Evolutionary conservation across 441 rosid species (phyloP).

Genomic region (Brassica hybrid): DNA sequence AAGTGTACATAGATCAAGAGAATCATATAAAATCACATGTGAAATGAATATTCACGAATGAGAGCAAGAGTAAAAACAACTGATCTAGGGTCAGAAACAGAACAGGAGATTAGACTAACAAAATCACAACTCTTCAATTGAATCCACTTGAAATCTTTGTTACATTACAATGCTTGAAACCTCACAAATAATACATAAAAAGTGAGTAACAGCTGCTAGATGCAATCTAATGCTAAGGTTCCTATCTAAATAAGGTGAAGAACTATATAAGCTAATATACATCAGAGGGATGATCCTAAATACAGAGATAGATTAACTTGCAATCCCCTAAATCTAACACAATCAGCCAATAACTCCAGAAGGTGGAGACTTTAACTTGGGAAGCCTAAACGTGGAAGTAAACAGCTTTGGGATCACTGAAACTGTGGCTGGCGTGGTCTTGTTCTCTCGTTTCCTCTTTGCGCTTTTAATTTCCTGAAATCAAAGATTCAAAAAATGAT

Average conservation of each 20-base stretch:
- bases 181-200: slow-evolving; percentile 20
- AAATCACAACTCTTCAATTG: slow-evolving; percentile 2
- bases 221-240: slow-evolving; percentile 6
- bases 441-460: slow-evolving; percentile 65
- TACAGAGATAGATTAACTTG: slow-evolving; percentile 36
- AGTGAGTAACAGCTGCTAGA: background rate
- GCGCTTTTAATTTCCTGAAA: slow-evolving; percentile 55
- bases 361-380: slow-evolving; percentile 68
- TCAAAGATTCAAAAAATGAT: slow-evolving; percentile 15
- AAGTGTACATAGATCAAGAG: background rate
- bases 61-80: too few species aligned
- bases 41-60: too few species aligned
- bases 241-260: slow-evolving; percentile 13
- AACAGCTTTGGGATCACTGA: slow-evolving; percentile 68
- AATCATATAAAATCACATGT: background rate
- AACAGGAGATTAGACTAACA: too few species aligned
- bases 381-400: slow-evolving; percentile 68
- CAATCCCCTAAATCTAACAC: background rate
- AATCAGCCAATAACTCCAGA: slow-evolving; percentile 23
- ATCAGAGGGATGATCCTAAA: slow-evolving; percentile 36
- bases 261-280: slow-evolving; percentile 27
- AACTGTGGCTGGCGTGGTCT: slow-evolving; percentile 20
- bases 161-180: slow-evolving; percentile 20
- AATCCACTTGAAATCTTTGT: slow-evolving; percentile 28
- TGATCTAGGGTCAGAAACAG: too few species aligned